Base-by-base conservation (phyloP, 2,329 filamentous ascomycete genomes). In the Phaeosphaeriaceae sp. region DNA sequence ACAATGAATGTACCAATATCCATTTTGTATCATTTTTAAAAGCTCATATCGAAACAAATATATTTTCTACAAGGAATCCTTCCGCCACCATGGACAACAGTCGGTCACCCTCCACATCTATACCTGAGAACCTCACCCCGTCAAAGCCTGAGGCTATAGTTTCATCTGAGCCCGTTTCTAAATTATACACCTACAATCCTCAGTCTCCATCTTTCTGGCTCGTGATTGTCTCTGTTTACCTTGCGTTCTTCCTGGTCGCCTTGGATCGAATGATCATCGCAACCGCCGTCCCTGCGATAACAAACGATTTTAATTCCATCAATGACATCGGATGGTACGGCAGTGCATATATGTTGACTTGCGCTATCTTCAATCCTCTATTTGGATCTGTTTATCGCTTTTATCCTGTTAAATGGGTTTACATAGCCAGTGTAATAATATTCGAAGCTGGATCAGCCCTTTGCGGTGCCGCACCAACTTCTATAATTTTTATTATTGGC, bases 351-450 rank as follows among this genome's bases (percentile, higher is more conserved):
- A 72, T 79, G 60, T 65, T 81, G 18, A 78, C 76, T 1, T 61
- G 70, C 13, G 73, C 70, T 6, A 68, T 72, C 8, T 78, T 81
- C 48, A 79, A 81, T 47, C 74, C 77, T 1, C 68, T 76, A 1
- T 76, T 75, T 53, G 80, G 81, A 3, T 76, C 77, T 34, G 60
- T 76, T 2, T 82, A 79, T 63, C 77, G 74, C 17, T 76, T 76
- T 52, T 78, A 76, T 51, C 57, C 69, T 2, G 66, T 71, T 1
- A 78, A 78, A 56, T 62, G 52, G 29, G 58, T 64, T 0, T 78
- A 73, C 47, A 42, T 79, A 1, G 29, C 60, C 4, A 60, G 66
- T 1, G 68, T 79, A 12, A 34, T 71, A 8, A 53, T 79, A 26
- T 79, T 79, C 48, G 75, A 79, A 48, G n/a, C 74, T 12, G 77